phyloP scores from a whole-genome alignment of 176 grass and related monocot genomes.

The Eragrostis curvula region DNA sequence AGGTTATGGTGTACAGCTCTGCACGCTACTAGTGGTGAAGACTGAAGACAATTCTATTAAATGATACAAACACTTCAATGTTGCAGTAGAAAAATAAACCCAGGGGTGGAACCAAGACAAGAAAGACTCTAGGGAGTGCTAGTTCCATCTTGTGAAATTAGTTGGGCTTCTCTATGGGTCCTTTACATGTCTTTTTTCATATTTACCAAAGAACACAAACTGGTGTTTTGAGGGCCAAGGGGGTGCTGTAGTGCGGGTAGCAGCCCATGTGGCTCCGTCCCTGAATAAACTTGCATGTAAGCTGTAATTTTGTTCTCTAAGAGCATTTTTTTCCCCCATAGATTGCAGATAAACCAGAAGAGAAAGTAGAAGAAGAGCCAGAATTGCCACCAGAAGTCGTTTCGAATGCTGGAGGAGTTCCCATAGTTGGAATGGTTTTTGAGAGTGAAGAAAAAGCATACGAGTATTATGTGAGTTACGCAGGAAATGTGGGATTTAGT shows the following conservation, averaged over 20 bases:
- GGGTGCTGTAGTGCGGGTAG: no score
- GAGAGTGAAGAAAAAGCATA: constrained; percentile 87
- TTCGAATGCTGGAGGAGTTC: constrained; percentile 76
- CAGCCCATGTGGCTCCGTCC: no score
- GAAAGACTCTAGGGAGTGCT: no score
- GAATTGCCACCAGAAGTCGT: constrained; percentile 70
- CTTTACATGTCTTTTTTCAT: no score
- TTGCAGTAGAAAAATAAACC: background rate
- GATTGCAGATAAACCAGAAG: constrained; percentile 64
- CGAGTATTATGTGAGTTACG: constrained; percentile 86
- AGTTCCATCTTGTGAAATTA: no score
- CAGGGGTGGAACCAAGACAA: no score
- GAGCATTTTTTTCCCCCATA: constrained; percentile 33
- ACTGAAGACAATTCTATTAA: background rate
- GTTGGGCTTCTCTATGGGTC: no score
- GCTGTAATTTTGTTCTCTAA: constrained; percentile 29
- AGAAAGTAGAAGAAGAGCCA: constrained; percentile 63
- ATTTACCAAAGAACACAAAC: no score
- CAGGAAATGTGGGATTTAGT: constrained; percentile 81
- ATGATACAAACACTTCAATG: background rate
- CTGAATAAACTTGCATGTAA: background rate
- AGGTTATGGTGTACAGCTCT: background rate
- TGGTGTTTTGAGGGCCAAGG: no score
- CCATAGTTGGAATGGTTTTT: constrained; percentile 89
- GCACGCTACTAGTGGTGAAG: background rate